Evolutionary conservation across 192 early-diverging fungal species (phyloP), one percentile per base, ranked within the genome.

Genomic region (Rhizoclosmatium globosum): DNA sequence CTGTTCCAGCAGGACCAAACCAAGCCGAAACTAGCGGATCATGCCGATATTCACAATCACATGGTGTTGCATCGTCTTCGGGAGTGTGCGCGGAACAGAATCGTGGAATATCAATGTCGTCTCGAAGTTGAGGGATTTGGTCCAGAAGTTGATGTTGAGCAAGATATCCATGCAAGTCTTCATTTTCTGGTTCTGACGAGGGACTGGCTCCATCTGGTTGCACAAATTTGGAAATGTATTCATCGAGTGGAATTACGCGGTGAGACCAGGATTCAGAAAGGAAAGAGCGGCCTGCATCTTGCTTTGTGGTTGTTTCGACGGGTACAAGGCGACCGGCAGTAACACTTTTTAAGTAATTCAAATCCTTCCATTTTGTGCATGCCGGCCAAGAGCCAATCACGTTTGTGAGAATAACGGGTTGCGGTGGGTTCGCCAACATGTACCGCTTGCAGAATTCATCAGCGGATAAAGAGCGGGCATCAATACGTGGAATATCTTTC

Each of bases 121-220:
- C 81, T 3, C 84, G 69, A 0, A 97, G 82, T 2, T 85, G 77
- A 3, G 91, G 92, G 21, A 94, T 91, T 73, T 97, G 96, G 23
- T 86, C 81, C 68, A 95, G 90, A 19, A 97, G 77, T 74, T 95
- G 87, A 71, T 97, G 94, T 74, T 97, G 96, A 4, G 96, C 96
- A 23, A 97, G 80, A 81, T 97, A 97, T 2, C 85, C 91, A 17
- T 39, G 59, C 2, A 3, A 39, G 15, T 53, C 23, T 4, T 44
- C 38, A 1, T 60, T 64, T 3, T 68, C 64, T 41, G 77, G 48
- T 2, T 73, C 77, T n/a, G 61, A 13, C 70, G 67, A 56, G 43
- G 39, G 7, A 41, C n/a, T 50, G 3, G 6, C 64, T 42, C 64
- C 6, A n/a, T 31, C 13, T 9, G 13, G 21, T 44, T 19, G 44